phyloP scores from a whole-genome alignment of 371 early-diverging fungal genomes.

The Haplosporangium sp. region DNA sequence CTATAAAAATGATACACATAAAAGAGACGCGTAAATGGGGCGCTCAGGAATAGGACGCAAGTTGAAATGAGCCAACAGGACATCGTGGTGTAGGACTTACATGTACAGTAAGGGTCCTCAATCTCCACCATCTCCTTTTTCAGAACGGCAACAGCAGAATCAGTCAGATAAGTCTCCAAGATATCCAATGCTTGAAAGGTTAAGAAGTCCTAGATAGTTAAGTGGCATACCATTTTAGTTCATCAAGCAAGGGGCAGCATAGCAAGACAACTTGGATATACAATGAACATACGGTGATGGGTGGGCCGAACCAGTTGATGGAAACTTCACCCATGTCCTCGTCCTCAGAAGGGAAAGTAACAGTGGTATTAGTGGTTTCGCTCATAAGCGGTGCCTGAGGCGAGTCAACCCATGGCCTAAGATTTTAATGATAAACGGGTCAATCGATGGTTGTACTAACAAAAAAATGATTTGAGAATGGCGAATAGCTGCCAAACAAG shows the following conservation, averaged over 20 bases:
- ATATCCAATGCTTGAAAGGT: slow-evolving; percentile 56
- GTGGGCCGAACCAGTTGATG: slow-evolving; percentile 73
- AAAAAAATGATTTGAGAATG: too few species aligned
- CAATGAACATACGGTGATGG: slow-evolving; percentile 59
- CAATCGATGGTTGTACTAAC: not conserved
- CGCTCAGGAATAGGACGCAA: slow-evolving; percentile 2
- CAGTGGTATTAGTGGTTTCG: slow-evolving; percentile 62
- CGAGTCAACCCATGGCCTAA: slow-evolving; percentile 72
- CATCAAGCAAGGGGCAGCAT: not conserved
- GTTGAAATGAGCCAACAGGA: not conserved
- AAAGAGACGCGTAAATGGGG: not conserved
- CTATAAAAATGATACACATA: slow-evolving; percentile 29
- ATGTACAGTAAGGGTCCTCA: slow-evolving; percentile 75
- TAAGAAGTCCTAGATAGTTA: slow-evolving; percentile 39
- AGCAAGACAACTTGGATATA: not conserved
- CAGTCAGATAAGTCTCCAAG: slow-evolving; percentile 66
- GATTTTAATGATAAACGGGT: too few species aligned
- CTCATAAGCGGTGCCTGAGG: slow-evolving; percentile 63
- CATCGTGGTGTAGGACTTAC: slow-evolving; percentile 23
- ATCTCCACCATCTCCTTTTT: slow-evolving; percentile 77
- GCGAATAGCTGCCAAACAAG: not conserved
- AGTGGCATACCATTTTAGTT: not conserved
- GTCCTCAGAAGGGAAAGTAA: slow-evolving; percentile 77
- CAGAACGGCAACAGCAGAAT: slow-evolving; percentile 73
- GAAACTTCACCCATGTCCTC: slow-evolving; percentile 74